A percentile compares a stretch with the other conserved stretches of the same genome.
These are phyloP conservation scores for Epichloe festucae DNA, from an alignment of 2,329 filamentous ascomycete genomes.

Conservation along the genomic window DNA sequence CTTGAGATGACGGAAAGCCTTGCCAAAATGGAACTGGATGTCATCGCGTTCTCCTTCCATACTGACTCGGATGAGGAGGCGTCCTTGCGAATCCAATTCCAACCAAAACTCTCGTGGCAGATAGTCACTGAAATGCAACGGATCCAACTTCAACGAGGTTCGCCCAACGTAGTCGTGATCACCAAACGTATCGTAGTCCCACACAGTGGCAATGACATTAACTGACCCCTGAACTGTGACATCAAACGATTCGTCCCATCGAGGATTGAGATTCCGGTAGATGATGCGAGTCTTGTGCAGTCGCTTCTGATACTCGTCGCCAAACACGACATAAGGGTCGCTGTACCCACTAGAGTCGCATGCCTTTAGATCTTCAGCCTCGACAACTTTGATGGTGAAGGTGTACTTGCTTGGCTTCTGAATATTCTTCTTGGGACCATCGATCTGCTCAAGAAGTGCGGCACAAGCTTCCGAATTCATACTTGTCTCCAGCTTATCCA, in stretches of 20 bases:
- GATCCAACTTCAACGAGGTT: constrained; percentile 96
- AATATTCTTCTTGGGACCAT: constrained; percentile 52
- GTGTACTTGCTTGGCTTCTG: constrained; percentile 78
- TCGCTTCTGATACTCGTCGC: constrained; percentile 95
- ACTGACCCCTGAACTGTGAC: constrained; percentile 85
- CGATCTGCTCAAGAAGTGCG: constrained; percentile 60
- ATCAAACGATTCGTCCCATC: constrained; percentile 95
- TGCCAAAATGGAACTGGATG: constrained; percentile 97
- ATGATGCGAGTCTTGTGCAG: constrained; percentile 90
- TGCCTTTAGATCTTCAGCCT: constrained; percentile 95
- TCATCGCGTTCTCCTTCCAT: constrained; percentile 99
- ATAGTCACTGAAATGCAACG: constrained; percentile 93
- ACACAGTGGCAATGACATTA: constrained; percentile 92
- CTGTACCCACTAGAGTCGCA: constrained; percentile 90
- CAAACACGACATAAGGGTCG: constrained; percentile 92
- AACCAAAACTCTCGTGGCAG: constrained; percentile 95
- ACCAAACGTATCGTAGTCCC: constrained; percentile 95
- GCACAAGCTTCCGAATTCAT: constrained; percentile 90
- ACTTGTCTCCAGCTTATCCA: constrained; percentile 78
- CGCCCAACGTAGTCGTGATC: constrained; percentile 96
- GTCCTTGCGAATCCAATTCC: constrained; percentile 82
- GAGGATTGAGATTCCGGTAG: constrained; percentile 78
- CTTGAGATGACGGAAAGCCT: constrained; percentile 89
- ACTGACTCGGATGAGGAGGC: constrained; percentile 77
- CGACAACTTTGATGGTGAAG: constrained; percentile 97